Conservation (phyloP, 2,329 filamentous ascomycete species). For the Colletotrichum tabaci region DNA sequence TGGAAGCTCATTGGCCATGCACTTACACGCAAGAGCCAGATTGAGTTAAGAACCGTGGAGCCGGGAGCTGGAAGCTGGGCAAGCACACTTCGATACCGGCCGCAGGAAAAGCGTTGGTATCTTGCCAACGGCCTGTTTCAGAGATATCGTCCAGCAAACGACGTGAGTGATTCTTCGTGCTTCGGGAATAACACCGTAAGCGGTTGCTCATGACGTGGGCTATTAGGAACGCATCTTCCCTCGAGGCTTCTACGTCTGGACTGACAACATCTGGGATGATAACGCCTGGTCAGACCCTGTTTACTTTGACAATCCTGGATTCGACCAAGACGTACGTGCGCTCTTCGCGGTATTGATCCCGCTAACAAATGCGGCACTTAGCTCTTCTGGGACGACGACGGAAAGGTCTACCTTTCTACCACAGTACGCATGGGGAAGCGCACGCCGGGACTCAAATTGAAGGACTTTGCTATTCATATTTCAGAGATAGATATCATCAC, state of each 20-base stretch:
- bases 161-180: conserved; percentile 40
- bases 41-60: conserved; percentile 67
- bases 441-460: conserved; percentile 56
- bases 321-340: conserved; percentile 65
- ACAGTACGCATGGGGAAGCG: conserved; percentile 54
- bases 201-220: conserved; percentile 1
- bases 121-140: conserved; percentile 62
- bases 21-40: conserved; percentile 64
- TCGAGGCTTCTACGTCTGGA: conserved; percentile 68
- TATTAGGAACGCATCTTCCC: conserved; percentile 64
- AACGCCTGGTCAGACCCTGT: conserved; percentile 67
- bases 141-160: conserved; percentile 54
- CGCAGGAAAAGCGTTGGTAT: conserved; percentile 59
- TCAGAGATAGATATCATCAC: conserved; percentile 60
- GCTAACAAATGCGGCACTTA: conserved; percentile 11
- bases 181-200: not conserved
- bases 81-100: conserved; percentile 61
- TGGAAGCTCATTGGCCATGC: conserved; percentile 69
- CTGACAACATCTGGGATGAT: conserved; percentile 66
- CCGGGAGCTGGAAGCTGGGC: conserved; percentile 66
- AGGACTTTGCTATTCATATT: conserved; percentile 67
- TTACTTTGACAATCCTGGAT: conserved; percentile 68
- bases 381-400: conserved; percentile 65
- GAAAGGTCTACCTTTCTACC: conserved; percentile 64
- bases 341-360: not conserved